phyloP scores from a whole-genome alignment of 768 basidiomycete species.

The Xerocomus brunneocitrinus region DNA sequence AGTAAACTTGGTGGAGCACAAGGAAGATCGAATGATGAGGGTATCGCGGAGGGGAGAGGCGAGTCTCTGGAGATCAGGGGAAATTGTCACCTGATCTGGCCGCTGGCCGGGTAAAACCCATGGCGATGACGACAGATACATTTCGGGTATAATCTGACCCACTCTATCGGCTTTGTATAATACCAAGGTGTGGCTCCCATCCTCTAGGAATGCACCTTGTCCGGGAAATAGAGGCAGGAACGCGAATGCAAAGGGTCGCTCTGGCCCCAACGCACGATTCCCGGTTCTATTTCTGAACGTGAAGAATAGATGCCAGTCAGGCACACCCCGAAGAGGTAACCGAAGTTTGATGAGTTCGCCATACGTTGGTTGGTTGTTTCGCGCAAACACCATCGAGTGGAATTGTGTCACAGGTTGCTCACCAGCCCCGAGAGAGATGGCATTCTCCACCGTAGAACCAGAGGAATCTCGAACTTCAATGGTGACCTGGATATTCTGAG shows the following conservation, averaged over 20 bases:
- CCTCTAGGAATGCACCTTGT: conserved; percentile 73
- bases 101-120: conserved; percentile 53
- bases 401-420: conserved; percentile 78
- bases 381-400: conserved; percentile 86
- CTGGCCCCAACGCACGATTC: conserved; percentile 45
- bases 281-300: conserved; percentile 77
- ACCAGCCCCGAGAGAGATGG: conserved; percentile 79
- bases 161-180: conserved; percentile 82
- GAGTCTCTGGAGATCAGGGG: conserved; percentile 57
- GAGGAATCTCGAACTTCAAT: conserved; percentile 79
- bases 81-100: conserved; percentile 53
- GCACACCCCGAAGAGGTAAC: conserved; percentile 61
- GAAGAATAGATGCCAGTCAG: conserved; percentile 90
- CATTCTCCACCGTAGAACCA: conserved; percentile 63
- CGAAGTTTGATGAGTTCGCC: conserved; percentile 90
- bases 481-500: conserved; percentile 73
- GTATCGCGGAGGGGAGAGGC: conserved; percentile 74
- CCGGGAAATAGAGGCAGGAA: conserved; percentile 85
- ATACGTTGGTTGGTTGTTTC: conserved; percentile 85
- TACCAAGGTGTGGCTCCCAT: conserved; percentile 81
- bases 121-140: conserved; percentile 70
- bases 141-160: conserved; percentile 52
- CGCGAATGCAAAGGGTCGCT: conserved; percentile 87
- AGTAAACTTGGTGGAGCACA: conserved; percentile 90
- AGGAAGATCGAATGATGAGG: conserved; percentile 76